These are phyloP conservation scores for Ophiostoma perfectum DNA, from an alignment of 2,329 filamentous ascomycete species.

Conservation along the genomic window DNA sequence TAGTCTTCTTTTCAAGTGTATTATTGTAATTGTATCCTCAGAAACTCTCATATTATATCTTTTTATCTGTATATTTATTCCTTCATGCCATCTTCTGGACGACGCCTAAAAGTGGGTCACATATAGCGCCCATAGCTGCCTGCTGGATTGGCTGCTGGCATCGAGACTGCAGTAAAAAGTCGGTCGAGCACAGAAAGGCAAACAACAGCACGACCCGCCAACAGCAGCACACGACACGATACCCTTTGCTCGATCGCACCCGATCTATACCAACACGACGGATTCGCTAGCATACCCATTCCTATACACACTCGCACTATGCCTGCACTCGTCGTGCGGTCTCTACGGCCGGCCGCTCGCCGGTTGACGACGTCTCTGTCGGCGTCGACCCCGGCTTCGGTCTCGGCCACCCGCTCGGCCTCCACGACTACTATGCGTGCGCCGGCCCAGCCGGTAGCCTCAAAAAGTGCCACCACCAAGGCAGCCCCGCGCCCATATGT, in stretches of 20 bases:
- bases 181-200: neutral
- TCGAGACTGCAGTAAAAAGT: neutral
- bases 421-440: conserved; percentile 5
- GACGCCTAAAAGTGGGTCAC: neutral
- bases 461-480: neutral
- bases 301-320: conserved; percentile 1
- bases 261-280: neutral
- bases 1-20: conserved; percentile 10
- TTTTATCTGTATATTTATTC: neutral
- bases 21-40: neutral
- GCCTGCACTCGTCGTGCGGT: conserved; percentile 14
- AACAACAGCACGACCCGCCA: neutral
- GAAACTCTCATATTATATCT: neutral
- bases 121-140: neutral
- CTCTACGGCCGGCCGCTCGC: conserved; percentile 5
- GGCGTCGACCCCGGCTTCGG: neutral
- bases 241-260: neutral
- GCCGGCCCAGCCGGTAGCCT: neutral
- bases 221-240: neutral
- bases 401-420: conserved; percentile 2
- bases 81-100: no score
- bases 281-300: neutral
- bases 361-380: neutral
- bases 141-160: neutral
- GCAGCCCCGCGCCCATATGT: neutral